A percentile compares a stretch with the other conserved stretches of the same genome.
These are phyloP conservation scores for Cladosporium colombiae DNA, from an alignment of 2,329 filamentous ascomycete genomes.

Conservation along the genomic window DNA sequence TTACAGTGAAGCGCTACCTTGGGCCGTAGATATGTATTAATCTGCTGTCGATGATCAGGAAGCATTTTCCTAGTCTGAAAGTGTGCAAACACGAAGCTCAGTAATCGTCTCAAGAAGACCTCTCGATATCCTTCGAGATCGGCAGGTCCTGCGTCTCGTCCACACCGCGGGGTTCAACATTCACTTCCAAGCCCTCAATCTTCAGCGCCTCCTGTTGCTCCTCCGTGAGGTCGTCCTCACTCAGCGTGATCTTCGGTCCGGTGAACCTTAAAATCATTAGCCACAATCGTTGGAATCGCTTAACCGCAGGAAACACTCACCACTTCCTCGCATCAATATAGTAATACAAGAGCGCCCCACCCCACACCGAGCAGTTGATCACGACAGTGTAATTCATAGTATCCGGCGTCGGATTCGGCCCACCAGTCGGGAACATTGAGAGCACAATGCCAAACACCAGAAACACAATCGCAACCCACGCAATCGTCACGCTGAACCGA, in stretches of 20 bases:
- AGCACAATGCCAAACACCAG: slow-evolving; percentile 57
- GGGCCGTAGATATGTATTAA: no score
- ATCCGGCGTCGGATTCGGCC: slow-evolving; percentile 53
- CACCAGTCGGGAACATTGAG: slow-evolving; percentile 60
- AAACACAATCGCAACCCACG: slow-evolving; percentile 56
- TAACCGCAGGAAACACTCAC: slow-evolving; percentile 21
- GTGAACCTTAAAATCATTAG: slow-evolving; percentile 45
- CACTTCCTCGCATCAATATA: slow-evolving; percentile 59
- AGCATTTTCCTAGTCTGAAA: background rate
- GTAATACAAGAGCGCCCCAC: slow-evolving; percentile 58
- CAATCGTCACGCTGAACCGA: slow-evolving; percentile 53
- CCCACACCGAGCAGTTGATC: slow-evolving; percentile 61
- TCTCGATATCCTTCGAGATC: background rate
- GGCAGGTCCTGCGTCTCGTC: background rate
- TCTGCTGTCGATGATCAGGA: background rate
- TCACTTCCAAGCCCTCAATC: slow-evolving; percentile 29
- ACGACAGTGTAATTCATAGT: slow-evolving; percentile 66
- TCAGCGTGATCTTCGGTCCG: slow-evolving; percentile 60
- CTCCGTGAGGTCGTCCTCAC: slow-evolving; percentile 33
- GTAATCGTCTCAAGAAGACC: background rate
- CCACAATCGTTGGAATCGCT: slow-evolving; percentile 50
- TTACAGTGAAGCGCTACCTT: background rate
- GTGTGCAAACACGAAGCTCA: background rate
- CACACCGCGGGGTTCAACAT: background rate
- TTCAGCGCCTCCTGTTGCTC: slow-evolving; percentile 31